Base-by-base conservation (phyloP, 2,329 filamentous ascomycete species). In the Colletotrichum higginsianum region DNA sequence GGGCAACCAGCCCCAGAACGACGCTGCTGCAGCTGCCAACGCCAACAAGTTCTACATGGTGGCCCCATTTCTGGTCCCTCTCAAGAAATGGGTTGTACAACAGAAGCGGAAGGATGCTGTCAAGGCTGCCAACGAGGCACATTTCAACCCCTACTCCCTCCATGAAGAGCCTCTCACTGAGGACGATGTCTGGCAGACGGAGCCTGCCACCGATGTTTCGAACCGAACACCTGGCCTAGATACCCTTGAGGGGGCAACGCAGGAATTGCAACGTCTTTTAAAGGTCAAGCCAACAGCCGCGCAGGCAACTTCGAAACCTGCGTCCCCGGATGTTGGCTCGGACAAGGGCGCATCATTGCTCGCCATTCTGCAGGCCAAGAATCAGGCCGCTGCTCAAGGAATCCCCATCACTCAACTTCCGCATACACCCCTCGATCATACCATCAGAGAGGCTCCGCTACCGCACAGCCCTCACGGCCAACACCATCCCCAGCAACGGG, bases 31-130 rank as follows among this genome's bases (percentile, higher is more conserved):
- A 16, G 86, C 88, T 46, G 82, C 86, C 3, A 94, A 92, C 76
- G 91, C 91, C 50, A 95, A 94, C 80, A 98, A 96, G 78, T 98
- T 98, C 80, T 99, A 98, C 83, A 98, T 98, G 94, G 96, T 99
- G 21, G 95, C 95, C 0, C 95, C 96, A 0, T 99, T 99, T 79
- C 86, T 98, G 66, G 91, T 91, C 1, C 93, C 91, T 7, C 83
- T 99, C 60, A 95, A 94, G 82, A 94, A 94, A 80, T 98, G 95
- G 95, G 94, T 98, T 57, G 85, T 90, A n/a, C 89, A 92, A 74
- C 94, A 97, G 82, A 92, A 90, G 84, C 95, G 92, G 82, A 86
- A 88, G n/a, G 93, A 94, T 76, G 84, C 85, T 11, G 84, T 85
- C 75, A 84, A 83, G 74, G 79, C 81, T 21, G 76, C 83, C 38